Base-by-base conservation (phyloP, 495 filamentous ascomycete genomes). In the Penicillium paxilli region DNA sequence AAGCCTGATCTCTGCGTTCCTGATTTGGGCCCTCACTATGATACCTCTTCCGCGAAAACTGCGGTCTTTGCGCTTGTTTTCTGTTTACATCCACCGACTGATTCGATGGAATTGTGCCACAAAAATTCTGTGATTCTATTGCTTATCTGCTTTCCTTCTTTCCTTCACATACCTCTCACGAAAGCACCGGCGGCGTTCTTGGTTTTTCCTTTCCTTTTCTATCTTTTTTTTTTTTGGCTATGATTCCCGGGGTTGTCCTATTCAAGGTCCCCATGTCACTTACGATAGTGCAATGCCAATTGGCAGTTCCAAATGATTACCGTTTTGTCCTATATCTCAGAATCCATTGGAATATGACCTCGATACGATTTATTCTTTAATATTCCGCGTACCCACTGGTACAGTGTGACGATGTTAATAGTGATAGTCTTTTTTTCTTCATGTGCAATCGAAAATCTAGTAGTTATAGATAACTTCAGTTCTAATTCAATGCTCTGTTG, bases 1-100 rank as follows among this genome's bases (percentile, higher is more conserved):
- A 51, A 63, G 61, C 64, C 58, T 62, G 47, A 51, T 55, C 32
- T 55, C 49, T 62, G 54, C 52, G 55, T 57, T 38, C 60, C 50
- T 58, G 44, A 41, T 37, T 55, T 65, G 47, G 57, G 54, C 47
- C 52, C 59, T 56, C 60, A 52, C 58, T 55, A 69, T 74, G 69
- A 76, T 74, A 76, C 69, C 69, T 70, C 60, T 55, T 48, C 55
- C 51, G 59, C 63, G 58, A 49, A 42, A 42, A 14, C 40, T 23
- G 4, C 8, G 40, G 26, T 32, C 24, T 44, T 22, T 26, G 47
- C 28, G 28, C 14, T 20, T 24, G 6, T 49, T 23, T n/a, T 25
- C 24, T 12, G n/a, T n/a, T n/a, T 30, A 21, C 14, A 9, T 23
- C 44, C 44, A 46, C 5, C 21, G 11, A 16, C 8, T 38, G 4